These are phyloP conservation scores for Malus hybrid DNA, from an alignment of 331 rosid species.

Conservation along the genomic window DNA sequence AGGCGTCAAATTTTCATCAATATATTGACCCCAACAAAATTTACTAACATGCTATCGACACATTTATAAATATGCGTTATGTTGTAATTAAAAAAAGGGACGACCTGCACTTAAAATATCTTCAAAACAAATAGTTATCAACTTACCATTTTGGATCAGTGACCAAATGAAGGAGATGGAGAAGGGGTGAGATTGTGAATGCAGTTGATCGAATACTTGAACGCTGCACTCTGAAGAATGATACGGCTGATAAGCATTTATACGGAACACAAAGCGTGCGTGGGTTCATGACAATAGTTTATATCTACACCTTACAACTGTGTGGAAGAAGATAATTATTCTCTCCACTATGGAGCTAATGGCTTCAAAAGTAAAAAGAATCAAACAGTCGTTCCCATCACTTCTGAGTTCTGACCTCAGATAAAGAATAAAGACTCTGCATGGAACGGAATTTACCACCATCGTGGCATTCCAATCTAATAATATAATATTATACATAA, in stretches of 20 bases:
- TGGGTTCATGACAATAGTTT: neutral
- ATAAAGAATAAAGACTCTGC: neutral
- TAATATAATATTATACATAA: too few relatives aligned
- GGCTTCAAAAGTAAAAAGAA: conserved; percentile 24
- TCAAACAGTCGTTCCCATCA: neutral
- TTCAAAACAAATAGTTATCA: conserved; percentile 4
- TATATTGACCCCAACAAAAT: neutral
- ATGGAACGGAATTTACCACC: too few relatives aligned
- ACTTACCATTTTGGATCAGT: conserved; percentile 16
- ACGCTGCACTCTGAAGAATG: neutral
- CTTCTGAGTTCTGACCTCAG: neutral
- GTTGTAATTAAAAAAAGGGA: too few relatives aligned
- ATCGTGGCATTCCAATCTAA: too few relatives aligned
- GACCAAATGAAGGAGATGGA: neutral
- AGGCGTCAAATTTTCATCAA: neutral
- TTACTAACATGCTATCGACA: neutral
- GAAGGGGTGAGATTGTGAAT: neutral
- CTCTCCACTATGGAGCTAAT: conserved; percentile 36
- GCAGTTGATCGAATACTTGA: neutral
- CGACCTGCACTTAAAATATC: too few relatives aligned
- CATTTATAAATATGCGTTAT: too few relatives aligned
- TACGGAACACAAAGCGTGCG: conserved; percentile 15
- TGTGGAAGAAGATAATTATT: conserved; percentile 29
- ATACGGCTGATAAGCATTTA: conserved; percentile 20
- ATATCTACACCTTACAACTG: neutral